A percentile compares a stretch with the other conserved stretches of the same genome.
Evolutionary conservation across 331 rosid genomes (phyloP).

Genomic region (Quercus lobata): DNA sequence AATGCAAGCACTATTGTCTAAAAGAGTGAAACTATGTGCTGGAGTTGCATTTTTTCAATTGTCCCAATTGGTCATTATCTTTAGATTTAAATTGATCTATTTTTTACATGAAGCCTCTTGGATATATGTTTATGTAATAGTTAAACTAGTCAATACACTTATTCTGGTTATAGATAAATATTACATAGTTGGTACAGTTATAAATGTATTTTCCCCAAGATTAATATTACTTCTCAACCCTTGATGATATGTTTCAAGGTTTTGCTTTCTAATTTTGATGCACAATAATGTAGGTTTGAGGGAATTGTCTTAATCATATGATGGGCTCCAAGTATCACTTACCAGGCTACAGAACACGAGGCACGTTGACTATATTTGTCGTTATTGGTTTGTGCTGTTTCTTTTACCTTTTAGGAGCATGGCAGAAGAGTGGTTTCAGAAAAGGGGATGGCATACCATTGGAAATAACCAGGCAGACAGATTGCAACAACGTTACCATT

Average conservation of each 20-base stretch:
- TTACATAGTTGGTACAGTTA: background rate
- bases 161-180: background rate
- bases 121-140: no score
- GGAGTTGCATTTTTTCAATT: background rate
- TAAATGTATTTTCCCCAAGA: background rate
- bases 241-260: background rate
- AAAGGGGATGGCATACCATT: constrained; percentile 72
- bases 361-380: constrained; percentile 70
- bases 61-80: background rate
- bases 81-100: background rate
- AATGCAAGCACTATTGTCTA: background rate
- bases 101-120: background rate
- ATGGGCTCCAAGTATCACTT: constrained; percentile 67
- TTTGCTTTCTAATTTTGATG: constrained; percentile 14
- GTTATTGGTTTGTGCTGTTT: constrained; percentile 79
- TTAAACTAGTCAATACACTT: background rate
- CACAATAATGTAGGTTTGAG: constrained; percentile 29
- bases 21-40: background rate
- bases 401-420: constrained; percentile 94
- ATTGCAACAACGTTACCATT: constrained; percentile 52
- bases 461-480: constrained; percentile 57
- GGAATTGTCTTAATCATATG: constrained; percentile 13
- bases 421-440: constrained; percentile 90
- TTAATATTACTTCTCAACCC: constrained; percentile 17
- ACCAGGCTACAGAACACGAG: constrained; percentile 49